A percentile compares a stretch with the other conserved stretches of the same genome.
Conservation (phyloP, 345 rosid genomes). For the Arabis alpina region DNA sequence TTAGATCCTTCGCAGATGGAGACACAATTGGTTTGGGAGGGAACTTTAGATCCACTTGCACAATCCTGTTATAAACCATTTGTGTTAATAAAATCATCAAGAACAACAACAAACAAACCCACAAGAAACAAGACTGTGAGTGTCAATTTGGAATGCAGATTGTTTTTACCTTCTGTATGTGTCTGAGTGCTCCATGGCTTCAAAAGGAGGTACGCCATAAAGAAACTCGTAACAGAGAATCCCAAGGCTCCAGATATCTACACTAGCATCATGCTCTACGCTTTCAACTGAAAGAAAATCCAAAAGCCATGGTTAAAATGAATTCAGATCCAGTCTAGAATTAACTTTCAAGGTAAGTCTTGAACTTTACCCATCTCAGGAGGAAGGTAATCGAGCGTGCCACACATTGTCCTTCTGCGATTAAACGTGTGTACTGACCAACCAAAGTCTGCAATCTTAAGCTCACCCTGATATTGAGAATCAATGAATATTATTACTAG, state of each 20-base stretch:
- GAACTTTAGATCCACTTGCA: slow-evolving; percentile 95
- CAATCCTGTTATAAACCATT: slow-evolving; percentile 59
- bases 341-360: slow-evolving; percentile 7
- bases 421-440: slow-evolving; percentile 99
- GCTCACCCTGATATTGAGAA: slow-evolving; percentile 75
- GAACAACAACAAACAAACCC: not conserved
- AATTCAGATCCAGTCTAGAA: not conserved
- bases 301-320: not conserved
- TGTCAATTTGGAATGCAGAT: not conserved
- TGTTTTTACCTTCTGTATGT: slow-evolving; percentile 74
- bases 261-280: slow-evolving; percentile 93
- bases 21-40: slow-evolving; percentile 91
- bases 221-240: slow-evolving; percentile 91
- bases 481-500: not conserved
- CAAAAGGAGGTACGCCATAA: slow-evolving; percentile 89
- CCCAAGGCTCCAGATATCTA: slow-evolving; percentile 99
- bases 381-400: slow-evolving; percentile 96
- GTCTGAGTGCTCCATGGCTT: slow-evolving; percentile 93
- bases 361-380: slow-evolving; percentile 89
- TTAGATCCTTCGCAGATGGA: slow-evolving; percentile 85
- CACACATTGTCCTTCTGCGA: slow-evolving; percentile 97
- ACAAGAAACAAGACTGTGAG: slow-evolving; percentile 1
- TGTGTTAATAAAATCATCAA: slow-evolving; percentile 6
- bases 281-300: slow-evolving; percentile 67
- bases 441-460: slow-evolving; percentile 98